Evolutionary conservation across 2,329 filamentous ascomycete species (phyloP), one percentile per base, ranked within the genome.

Genomic region (Hypoxylon sp.): DNA sequence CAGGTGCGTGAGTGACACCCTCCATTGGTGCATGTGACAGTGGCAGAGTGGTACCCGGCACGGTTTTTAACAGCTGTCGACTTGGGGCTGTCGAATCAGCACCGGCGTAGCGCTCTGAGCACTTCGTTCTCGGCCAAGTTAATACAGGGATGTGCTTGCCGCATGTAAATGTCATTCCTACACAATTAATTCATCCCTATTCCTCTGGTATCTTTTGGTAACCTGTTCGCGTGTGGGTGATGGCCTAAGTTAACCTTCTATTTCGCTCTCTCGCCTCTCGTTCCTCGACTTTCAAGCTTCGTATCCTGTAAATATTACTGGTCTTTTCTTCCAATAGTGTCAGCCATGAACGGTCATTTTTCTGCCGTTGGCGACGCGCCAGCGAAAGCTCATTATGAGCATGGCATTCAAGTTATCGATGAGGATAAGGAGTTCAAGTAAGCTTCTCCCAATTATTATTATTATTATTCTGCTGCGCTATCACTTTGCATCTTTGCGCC

Each of bases 341-440:
- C 51, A 68, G 51, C 44, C 69, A 89, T 93, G 88, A 96, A 95
- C 80, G 89, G 90, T 77, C 91, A 94, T 78, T 93, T 94, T 79
- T 89, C 91, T 72, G 83, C 87, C 57, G 87, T 91, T 76, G 90
- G 90, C 81, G 84, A 89, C 64, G 82, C 84, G 80, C 84, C 87
- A 73, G 81, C 82, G 67, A 83, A 85, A 70, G 84, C 87, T 75
- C 84, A 88, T 69, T 98, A 94, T 78, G 91, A 93, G 75, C 91
- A 97, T 86, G 95, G 95, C 75, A 92, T 98, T 75, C 95, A 99
- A 81, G 93, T 99, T 72, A 92, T 99, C 75, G 93, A 97, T 77
- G 94, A 94, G 81, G 90, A 96, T 76, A 98, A 98, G 83, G 86
- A 92, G 73, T 99, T 97, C 88, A 98, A 97, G 93, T 97, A 86